Percentiles rank a stretch among this genome's conserved stretches.
These are phyloP conservation scores for Epichloe uncinata DNA, from an alignment of 2,329 filamentous ascomycete species.

Conservation along the genomic window DNA sequence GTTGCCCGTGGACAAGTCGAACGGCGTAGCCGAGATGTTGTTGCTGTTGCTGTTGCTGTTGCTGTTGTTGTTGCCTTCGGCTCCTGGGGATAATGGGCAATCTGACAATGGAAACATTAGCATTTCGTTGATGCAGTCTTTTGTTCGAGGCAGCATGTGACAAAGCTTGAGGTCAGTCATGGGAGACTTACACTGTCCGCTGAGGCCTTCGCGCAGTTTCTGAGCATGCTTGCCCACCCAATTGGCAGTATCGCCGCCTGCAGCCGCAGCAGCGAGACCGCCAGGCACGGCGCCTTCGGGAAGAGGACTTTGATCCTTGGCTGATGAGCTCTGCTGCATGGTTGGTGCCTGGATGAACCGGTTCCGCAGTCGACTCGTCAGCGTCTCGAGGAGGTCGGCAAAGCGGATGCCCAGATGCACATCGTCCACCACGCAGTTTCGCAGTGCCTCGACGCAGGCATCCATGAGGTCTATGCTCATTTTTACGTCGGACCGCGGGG, in stretches of 20 bases:
- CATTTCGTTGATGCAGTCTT: neutral
- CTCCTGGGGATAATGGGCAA: slow-evolving; percentile 19
- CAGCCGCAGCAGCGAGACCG: slow-evolving; percentile 1
- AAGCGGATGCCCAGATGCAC: slow-evolving; percentile 77
- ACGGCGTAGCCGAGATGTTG: slow-evolving; percentile 50
- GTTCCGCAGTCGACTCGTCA: slow-evolving; percentile 60
- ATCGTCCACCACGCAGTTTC: slow-evolving; percentile 70
- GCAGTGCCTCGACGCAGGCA: slow-evolving; percentile 57
- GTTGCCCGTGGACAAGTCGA: slow-evolving; percentile 40
- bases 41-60: slow-evolving; percentile 20
- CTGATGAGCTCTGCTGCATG: slow-evolving; percentile 26
- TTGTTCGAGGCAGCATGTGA: neutral
- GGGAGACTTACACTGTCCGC: slow-evolving; percentile 22
- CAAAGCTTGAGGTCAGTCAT: neutral
- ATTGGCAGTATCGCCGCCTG: slow-evolving; percentile 11
- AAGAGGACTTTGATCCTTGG: slow-evolving; percentile 28
- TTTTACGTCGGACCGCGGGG: slow-evolving; percentile 64
- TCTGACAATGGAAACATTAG: slow-evolving; percentile 13
- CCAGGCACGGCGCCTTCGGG: slow-evolving; percentile 15
- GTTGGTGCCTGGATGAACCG: slow-evolving; percentile 57
- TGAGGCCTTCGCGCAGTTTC: slow-evolving; percentile 27
- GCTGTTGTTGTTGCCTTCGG: slow-evolving; percentile 37
- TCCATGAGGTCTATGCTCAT: slow-evolving; percentile 65
- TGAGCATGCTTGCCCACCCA: slow-evolving; percentile 27
- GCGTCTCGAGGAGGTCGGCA: slow-evolving; percentile 65